Evolutionary conservation across 164 flowering plant species (phyloP).

Genomic region (Hamamelis virginiana): DNA sequence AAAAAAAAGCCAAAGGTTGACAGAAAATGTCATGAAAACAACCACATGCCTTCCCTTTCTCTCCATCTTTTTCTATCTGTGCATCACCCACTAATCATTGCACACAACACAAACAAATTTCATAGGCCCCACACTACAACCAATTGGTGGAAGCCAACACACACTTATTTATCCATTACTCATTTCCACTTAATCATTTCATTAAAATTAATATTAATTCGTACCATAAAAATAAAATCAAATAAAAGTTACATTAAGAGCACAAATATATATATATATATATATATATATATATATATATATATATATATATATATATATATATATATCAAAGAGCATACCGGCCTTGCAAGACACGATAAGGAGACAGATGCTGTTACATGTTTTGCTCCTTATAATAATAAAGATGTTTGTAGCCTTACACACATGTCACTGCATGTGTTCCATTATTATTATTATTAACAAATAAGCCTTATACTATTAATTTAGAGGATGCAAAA

Average conservation of each 20-base stretch:
- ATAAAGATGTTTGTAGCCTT: neutral
- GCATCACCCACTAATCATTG: constrained; percentile 37
- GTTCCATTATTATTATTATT: too few species aligned
- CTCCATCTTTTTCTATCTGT: constrained; percentile 1
- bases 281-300: too few species aligned
- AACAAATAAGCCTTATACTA: too few species aligned
- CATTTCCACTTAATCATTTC: constrained; percentile 3
- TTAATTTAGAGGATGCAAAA: too few species aligned
- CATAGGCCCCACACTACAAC: constrained; percentile 14
- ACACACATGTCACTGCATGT: neutral
- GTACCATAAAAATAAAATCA: too few species aligned
- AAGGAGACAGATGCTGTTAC: constrained; percentile 8
- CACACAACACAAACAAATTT: constrained; percentile 27
- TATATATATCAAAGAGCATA: neutral
- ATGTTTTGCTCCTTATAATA: neutral
- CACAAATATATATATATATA: too few species aligned
- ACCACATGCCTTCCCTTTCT: constrained; percentile 28
- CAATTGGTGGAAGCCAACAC: constrained; percentile 20
- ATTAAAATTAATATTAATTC: neutral
- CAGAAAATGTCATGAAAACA: constrained; percentile 34
- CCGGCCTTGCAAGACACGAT: constrained; percentile 22
- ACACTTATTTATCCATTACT: constrained; percentile 1
- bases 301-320: too few species aligned
- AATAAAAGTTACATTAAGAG: too few species aligned
- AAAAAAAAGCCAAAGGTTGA: constrained; percentile 19